phyloP scores from a whole-genome alignment of 192 early-diverging fungal genomes.

The Kappamyces sp. region DNA sequence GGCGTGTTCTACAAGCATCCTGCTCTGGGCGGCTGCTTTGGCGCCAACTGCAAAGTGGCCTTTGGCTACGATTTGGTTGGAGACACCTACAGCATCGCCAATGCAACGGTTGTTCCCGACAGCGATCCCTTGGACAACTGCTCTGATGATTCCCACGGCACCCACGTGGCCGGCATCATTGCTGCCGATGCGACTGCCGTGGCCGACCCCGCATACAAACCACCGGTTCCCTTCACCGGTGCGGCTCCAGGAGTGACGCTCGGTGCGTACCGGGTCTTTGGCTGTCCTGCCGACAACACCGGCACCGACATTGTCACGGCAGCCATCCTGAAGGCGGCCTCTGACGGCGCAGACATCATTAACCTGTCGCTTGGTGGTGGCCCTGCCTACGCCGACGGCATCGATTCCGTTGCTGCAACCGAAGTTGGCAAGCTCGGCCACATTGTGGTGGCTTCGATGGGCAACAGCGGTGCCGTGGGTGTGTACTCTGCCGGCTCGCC shows the following conservation, averaged over 20 bases:
- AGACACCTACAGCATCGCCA: constrained; percentile 26
- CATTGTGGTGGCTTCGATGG: constrained; percentile 60
- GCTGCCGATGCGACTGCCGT: constrained; percentile 28
- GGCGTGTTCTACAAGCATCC: constrained; percentile 49
- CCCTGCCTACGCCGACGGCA: constrained; percentile 54
- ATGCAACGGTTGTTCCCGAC: constrained; percentile 22
- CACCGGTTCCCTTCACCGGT: constrained; percentile 38
- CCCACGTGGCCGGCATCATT: constrained; percentile 47
- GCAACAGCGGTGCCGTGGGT: constrained; percentile 68
- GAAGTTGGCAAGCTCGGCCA: constrained; percentile 26
- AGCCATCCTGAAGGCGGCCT: constrained; percentile 64
- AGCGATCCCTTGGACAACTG: constrained; percentile 43
- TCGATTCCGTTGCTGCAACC: constrained; percentile 52
- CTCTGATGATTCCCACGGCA: constrained; percentile 36
- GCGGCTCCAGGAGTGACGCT: constrained; percentile 77
- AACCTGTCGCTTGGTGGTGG: constrained; percentile 76
- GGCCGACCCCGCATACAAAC: constrained; percentile 5
- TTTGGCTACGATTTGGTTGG: constrained; percentile 39
- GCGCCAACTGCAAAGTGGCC: constrained; percentile 30
- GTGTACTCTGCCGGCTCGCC: constrained; percentile 38
- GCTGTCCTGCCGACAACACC: constrained; percentile 46
- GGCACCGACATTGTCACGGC: constrained; percentile 70
- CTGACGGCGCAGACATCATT: constrained; percentile 72
- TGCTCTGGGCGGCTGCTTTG: constrained; percentile 42
- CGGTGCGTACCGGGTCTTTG: constrained; percentile 76